phyloP scores from a whole-genome alignment of 2,329 filamentous ascomycete species.

The Claviceps capensis region DNA sequence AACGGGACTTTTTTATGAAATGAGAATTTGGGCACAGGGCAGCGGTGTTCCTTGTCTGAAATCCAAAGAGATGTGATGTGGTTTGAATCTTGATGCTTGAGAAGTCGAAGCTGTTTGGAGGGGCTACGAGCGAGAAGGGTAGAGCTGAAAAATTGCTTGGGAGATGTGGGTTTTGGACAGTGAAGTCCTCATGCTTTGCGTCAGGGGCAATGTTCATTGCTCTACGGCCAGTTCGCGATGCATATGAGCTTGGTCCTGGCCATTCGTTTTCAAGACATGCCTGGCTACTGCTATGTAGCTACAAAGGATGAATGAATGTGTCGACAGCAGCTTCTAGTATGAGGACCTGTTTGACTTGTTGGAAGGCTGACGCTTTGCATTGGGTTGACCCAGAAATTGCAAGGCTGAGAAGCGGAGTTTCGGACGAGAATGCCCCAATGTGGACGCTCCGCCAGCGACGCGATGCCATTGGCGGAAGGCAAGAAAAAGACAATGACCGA shows the following conservation, averaged over 20 bases:
- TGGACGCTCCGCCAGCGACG: neutral
- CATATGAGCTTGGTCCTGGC: too few species aligned
- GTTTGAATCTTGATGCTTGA: neutral
- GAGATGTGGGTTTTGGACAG: neutral
- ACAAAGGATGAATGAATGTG: too few species aligned
- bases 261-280: too few species aligned
- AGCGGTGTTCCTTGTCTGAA: neutral
- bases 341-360: too few species aligned
- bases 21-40: neutral
- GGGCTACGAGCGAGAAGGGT: neutral
- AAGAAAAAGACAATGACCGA: too few species aligned
- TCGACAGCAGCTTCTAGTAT: too few species aligned
- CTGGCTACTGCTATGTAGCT: too few species aligned
- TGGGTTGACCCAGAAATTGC: too few species aligned
- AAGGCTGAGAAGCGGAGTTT: neutral
- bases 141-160: neutral
- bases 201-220: neutral
- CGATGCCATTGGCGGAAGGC: too few species aligned
- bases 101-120: neutral
- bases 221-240: too few species aligned
- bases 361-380: too few species aligned
- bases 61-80: too few species aligned
- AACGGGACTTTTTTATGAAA: neutral
- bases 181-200: neutral
- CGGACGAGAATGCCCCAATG: neutral